Evolutionary conservation across 176 grass and related monocot genomes (phyloP), one percentile per base, ranked within the genome.

Genomic region (Cocos nucifera): DNA sequence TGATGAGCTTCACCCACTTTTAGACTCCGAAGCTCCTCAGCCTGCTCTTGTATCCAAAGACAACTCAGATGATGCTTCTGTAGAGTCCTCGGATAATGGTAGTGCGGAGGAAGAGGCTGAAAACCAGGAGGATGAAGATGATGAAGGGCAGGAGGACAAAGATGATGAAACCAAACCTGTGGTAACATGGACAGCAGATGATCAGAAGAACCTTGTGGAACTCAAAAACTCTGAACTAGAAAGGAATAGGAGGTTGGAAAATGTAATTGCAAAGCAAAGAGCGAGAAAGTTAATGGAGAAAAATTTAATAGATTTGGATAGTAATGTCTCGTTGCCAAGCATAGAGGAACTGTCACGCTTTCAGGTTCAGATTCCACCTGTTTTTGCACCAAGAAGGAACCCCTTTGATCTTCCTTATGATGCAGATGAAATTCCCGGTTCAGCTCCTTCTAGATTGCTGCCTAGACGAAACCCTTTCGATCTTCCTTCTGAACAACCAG

Each of bases 391-490:
- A 51, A 75, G 74, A 53, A 64, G 19, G 5, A 82, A 81, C 68
- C 74, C 81, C 50, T 81, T 84, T 24, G 65, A 84, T 61, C 58
- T 81, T 72, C 86, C 74, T 17, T 85, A 72, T 56, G 49, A 75
- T 69, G 72, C 80, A 71, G 78, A 85, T 57, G 83, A 81, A 23
- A 78, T 85, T 27, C 77, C 78, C 2, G 81, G 78, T 30, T 89
- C 86, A 3, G 78, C 86, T 18, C 81, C 86, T 12, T 76, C 81
- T 50, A 53, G 67, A 20, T 77, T 78, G 8, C 17, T 61, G 22
- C 68, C 70, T 68, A 85, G 66, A 14, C 19, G 14, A 53, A 84
- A 85, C 24, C 58, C 53, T 4, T 89, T 89, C 0, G 54, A 85
- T 75, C 58, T 75, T 53, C 57, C 69, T 25, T 29, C 0, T 1